Evolutionary conservation across 2,329 filamentous ascomycete genomes (phyloP), one percentile per base, ranked within the genome.

Genomic region (Phaeoacremonium minimum): DNA sequence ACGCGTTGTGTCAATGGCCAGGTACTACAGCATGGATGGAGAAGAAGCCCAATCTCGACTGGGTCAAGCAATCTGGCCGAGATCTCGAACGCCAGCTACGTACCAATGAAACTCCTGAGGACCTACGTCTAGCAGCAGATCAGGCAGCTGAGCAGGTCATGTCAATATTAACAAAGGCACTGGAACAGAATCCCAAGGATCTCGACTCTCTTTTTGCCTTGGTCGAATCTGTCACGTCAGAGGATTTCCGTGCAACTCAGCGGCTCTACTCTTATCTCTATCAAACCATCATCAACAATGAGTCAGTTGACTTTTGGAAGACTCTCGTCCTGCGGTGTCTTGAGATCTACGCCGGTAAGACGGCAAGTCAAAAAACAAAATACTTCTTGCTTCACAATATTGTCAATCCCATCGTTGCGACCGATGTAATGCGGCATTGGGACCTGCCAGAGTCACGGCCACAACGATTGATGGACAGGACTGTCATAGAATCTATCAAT

Each of bases 361-460:
- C 71, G 31, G 86, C 83, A 11, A 81, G 85, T 1, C 93, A 96
- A 60, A 90, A 85, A 66, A 87, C 87, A 30, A 98, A 98, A 61
- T 85, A 89, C 35, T 99, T 95, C 58, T 70, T 94, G 22, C 81
- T 98, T 55, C 88, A 88, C 56, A 83, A 95, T 57, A 75, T 98
- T 19, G 87, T 96, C 46, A 98, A 97, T 52, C 94, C 93, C 0
- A 95, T 97, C 28, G 78, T 99, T 37, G 90, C 91, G 4, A 95
- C 91, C 85, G 93, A 98, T 61, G 83, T 95, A 28, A 91, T 93
- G 77, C 80, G 84, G 16, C 83, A 85, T 40, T 93, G 87, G 73
- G 73, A 79, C 58, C 71, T 67, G 41, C 64, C 67, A 28, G 73
- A 76, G 18, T 70, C 69, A n/a, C 36, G 42, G 5, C 28, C 42